Conservation (phyloP, 106 monocot genomes). For the Cymbidium sinense region DNA sequence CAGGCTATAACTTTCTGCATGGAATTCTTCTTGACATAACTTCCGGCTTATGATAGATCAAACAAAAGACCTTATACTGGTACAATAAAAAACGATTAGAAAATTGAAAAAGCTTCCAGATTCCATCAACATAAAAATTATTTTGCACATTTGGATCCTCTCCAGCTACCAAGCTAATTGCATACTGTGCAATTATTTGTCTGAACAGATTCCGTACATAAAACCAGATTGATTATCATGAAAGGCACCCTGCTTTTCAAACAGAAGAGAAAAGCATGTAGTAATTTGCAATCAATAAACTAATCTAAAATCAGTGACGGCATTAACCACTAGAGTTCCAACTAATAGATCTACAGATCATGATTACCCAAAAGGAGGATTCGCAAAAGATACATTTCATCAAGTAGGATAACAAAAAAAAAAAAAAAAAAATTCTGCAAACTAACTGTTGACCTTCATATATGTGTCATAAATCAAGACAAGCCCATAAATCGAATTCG, state of each 20-base stretch:
- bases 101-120: neutral
- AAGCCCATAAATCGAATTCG: too few relatives aligned
- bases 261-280: neutral
- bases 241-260: neutral
- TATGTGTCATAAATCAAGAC: too few relatives aligned
- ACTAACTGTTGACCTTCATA: too few relatives aligned
- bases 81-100: neutral
- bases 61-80: neutral
- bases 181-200: neutral
- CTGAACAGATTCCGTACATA: neutral
- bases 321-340: neutral
- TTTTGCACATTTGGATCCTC: neutral
- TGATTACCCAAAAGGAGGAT: neutral
- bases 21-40: constrained; percentile 26
- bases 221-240: neutral
- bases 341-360: neutral
- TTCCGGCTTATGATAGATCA: neutral
- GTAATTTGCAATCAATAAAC: neutral
- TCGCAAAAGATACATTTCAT: neutral
- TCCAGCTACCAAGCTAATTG: neutral
- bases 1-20: constrained; percentile 14
- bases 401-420: too few relatives aligned
- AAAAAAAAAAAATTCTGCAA: too few relatives aligned
- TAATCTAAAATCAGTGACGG: neutral
- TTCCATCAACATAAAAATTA: neutral